Conservation (phyloP, 2,329 filamentous ascomycete species). For the Alternaria consortialis region DNA sequence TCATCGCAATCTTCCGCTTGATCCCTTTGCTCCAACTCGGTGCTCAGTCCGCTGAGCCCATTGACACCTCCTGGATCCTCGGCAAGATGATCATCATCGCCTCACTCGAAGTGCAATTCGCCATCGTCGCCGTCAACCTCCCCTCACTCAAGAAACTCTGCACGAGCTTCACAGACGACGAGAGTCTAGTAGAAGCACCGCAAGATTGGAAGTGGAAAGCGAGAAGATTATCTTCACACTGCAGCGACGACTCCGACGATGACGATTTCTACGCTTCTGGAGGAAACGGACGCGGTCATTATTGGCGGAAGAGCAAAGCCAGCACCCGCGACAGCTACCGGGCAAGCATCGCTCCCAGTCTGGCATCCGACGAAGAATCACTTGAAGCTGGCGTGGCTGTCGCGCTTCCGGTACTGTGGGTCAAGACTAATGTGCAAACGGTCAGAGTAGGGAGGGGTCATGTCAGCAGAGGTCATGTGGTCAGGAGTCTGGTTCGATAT, state of each 20-base stretch:
- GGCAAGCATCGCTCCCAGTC: conserved; percentile 4
- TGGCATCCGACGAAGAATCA: conserved; percentile 9
- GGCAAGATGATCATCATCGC: conserved; percentile 48
- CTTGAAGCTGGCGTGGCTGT: conserved; percentile 8
- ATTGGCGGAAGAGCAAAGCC: conserved; percentile 4
- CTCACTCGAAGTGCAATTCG: conserved; percentile 43
- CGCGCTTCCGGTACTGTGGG: conserved; percentile 10
- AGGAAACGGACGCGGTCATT: not conserved
- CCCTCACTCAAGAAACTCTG: conserved; percentile 46
- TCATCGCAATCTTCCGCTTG: conserved; percentile 31
- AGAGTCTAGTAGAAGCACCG: not conserved
- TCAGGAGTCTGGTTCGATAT: conserved; percentile 8
- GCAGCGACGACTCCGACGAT: conserved; percentile 2
- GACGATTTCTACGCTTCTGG: conserved; percentile 3
- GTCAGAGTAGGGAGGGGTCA: conserved; percentile 11
- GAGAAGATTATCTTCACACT: not conserved
- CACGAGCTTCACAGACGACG: conserved; percentile 15
- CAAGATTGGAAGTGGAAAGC: conserved; percentile 1
- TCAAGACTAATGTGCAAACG: conserved; percentile 7
- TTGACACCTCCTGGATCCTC: conserved; percentile 40
- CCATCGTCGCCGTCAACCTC: conserved; percentile 46
- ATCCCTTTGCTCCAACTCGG: conserved; percentile 32
- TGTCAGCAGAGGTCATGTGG: conserved; percentile 11
- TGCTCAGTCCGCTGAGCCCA: conserved; percentile 14
- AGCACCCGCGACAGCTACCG: not conserved